Evolutionary conservation across 2,329 filamentous ascomycete genomes (phyloP).

Genomic region (Aspergillus viridinutans): DNA sequence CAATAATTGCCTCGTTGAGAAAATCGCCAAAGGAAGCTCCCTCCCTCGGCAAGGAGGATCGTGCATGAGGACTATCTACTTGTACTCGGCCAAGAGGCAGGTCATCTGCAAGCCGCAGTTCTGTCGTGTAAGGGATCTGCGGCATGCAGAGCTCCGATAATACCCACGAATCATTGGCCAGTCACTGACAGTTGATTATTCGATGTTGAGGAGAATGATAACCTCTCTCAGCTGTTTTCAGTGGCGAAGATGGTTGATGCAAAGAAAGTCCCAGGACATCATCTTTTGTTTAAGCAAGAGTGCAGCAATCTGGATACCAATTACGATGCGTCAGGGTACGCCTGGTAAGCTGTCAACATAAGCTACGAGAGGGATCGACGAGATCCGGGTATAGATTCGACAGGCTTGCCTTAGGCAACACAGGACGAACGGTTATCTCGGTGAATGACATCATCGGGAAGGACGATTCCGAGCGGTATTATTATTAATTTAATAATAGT

Average conservation of each 20-base stretch:
- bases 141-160: conserved; percentile 10
- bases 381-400: not conserved
- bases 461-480: not conserved
- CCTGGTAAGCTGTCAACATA: not conserved
- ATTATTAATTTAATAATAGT: no score
- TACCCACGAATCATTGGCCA: not conserved
- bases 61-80: conserved; percentile 8
- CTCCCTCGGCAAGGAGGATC: conserved; percentile 9
- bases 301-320: not conserved
- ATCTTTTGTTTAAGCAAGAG: not conserved
- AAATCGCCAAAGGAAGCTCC: conserved; percentile 1
- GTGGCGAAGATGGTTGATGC: not conserved
- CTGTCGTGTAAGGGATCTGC: conserved; percentile 13
- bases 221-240: not conserved
- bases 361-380: not conserved
- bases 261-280: not conserved
- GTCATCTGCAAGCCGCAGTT: conserved; percentile 14
- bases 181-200: not conserved
- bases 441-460: not conserved
- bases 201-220: not conserved
- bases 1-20: not conserved
- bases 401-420: not conserved
- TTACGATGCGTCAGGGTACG: not conserved
- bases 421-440: not conserved
- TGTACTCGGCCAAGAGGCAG: conserved; percentile 8